Conservation (phyloP, 345 rosid species). For the Clausena lansium region DNA sequence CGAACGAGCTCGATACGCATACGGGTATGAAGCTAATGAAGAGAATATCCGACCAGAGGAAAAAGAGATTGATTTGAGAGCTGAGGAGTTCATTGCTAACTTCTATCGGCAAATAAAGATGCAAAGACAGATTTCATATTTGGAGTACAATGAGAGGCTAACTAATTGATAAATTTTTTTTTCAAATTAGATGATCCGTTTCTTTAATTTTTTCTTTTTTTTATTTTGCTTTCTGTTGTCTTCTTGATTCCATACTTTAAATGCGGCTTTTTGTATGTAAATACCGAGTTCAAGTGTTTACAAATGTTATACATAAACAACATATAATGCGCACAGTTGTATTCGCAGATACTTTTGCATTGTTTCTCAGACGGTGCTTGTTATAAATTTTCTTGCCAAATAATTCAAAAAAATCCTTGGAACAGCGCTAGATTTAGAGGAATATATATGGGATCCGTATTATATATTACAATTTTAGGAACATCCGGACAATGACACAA, state of each 20-base stretch:
- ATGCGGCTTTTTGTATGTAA: constrained; percentile 21
- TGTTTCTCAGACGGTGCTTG: too few species aligned
- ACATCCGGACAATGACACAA: background rate
- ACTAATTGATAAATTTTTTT: background rate
- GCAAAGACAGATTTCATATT: constrained; percentile 74
- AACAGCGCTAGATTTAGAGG: too few species aligned
- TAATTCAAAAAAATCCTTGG: background rate
- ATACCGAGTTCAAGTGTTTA: constrained; percentile 12
- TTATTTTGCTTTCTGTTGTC: background rate
- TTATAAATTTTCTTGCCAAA: background rate
- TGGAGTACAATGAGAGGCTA: constrained; percentile 41
- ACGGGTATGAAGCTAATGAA: constrained; percentile 12
- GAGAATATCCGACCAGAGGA: constrained; percentile 38
- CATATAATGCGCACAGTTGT: background rate
- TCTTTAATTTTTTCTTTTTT: background rate
- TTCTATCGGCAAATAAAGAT: constrained; percentile 75
- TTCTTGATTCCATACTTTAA: background rate
- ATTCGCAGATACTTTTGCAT: background rate
- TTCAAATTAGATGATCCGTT: too few species aligned
- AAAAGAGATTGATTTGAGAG: constrained; percentile 71
- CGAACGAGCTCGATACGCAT: constrained; percentile 17
- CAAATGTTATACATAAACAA: background rate
- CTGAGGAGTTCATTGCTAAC: constrained; percentile 81
- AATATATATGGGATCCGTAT: background rate
- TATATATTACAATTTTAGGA: too few species aligned